phyloP scores from a whole-genome alignment of 768 basidiomycete genomes.

The Trametes cubensis region DNA sequence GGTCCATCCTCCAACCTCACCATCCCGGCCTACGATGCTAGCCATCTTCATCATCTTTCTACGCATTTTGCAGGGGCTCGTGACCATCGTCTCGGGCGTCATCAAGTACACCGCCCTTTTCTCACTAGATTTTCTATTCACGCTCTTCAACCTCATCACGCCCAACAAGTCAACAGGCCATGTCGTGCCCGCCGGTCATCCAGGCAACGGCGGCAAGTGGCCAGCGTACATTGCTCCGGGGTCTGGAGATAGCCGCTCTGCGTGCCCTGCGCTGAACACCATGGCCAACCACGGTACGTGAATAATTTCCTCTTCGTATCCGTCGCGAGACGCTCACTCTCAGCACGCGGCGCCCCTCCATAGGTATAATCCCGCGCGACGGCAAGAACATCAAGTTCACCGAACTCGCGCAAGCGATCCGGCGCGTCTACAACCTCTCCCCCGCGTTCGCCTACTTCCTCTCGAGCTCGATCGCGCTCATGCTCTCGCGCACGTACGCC shows the following conservation, averaged over 20 bases:
- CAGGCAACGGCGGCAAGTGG: conserved; percentile 52
- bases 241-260: conserved; percentile 68
- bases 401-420: conserved; percentile 45
- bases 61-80: conserved; percentile 22
- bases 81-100: background rate
- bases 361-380: conserved; percentile 44
- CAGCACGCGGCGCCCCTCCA: no score
- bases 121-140: conserved; percentile 55
- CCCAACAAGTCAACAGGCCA: conserved; percentile 43
- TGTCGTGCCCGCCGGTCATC: conserved; percentile 27
- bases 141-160: conserved; percentile 52
- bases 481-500: conserved; percentile 58
- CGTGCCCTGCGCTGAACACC: conserved; percentile 77
- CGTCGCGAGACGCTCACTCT: no score
- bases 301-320: background rate
- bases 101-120: conserved; percentile 36
- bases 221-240: conserved; percentile 62
- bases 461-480: conserved; percentile 58
- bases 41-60: conserved; percentile 15
- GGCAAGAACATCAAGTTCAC: conserved; percentile 42
- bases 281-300: conserved; percentile 79
- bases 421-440: conserved; percentile 68
- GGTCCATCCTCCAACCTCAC: background rate
- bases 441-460: conserved; percentile 70
- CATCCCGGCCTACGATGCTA: background rate